Conservation (phyloP, 1,139 yeast genomes). For the Taphrina confusa region DNA sequence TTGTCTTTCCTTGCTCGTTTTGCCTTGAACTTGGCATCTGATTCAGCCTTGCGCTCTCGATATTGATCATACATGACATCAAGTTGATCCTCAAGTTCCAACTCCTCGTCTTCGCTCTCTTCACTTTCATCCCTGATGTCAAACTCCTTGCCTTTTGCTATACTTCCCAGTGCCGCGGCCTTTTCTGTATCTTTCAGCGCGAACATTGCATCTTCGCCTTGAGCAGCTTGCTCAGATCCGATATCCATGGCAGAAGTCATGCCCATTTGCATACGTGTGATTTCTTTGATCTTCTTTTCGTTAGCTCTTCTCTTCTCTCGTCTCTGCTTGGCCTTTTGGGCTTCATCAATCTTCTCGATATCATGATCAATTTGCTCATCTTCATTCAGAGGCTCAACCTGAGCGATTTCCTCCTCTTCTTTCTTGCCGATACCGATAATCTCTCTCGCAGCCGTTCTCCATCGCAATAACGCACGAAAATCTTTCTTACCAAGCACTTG, state of each 20-base stretch:
- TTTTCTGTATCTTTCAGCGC: constrained; percentile 79
- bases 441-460: constrained; percentile 86
- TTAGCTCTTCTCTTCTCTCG: constrained; percentile 80
- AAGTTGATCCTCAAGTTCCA: constrained; percentile 45
- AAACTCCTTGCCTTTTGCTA: constrained; percentile 81
- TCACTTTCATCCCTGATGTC: constrained; percentile 50
- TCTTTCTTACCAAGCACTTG: constrained; percentile 93
- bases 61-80: constrained; percentile 69
- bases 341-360: constrained; percentile 68
- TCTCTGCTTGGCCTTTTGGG: constrained; percentile 66
- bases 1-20: constrained; percentile 80
- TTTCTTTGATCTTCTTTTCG: constrained; percentile 83
- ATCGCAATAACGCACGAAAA: constrained; percentile 76
- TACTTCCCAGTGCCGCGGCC: constrained; percentile 72
- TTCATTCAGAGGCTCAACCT: constrained; percentile 73
- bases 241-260: constrained; percentile 91
- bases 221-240: constrained; percentile 88
- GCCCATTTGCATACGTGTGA: constrained; percentile 90
- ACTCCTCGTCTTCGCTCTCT: constrained; percentile 71
- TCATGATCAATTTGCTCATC: constrained; percentile 90
- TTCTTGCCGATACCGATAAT: constrained; percentile 67
- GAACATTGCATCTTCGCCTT: constrained; percentile 78
- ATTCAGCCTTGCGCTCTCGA: constrained; percentile 72
- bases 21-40: constrained; percentile 77
- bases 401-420: constrained; percentile 51